These are phyloP conservation scores for Crepidotus sp. DNA, from an alignment of 1,284 basidiomycete genomes.

Conservation along the genomic window DNA sequence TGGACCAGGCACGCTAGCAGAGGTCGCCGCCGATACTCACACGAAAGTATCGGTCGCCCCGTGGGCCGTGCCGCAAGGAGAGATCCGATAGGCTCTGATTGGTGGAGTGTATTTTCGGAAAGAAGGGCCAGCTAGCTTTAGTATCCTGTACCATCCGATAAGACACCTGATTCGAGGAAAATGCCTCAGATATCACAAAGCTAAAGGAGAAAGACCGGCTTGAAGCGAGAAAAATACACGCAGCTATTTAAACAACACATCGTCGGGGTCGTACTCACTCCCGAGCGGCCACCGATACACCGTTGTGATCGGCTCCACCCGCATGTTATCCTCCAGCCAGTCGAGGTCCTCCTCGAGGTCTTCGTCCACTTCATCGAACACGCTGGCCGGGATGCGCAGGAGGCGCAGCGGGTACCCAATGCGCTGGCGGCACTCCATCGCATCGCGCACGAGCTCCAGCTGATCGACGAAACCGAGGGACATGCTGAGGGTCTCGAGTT, in stretches of 20 bases:
- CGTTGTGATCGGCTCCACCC: slow-evolving; percentile 3
- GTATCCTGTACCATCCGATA: slow-evolving; percentile 1
- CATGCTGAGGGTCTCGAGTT: slow-evolving; percentile 9
- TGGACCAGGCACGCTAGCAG: no score
- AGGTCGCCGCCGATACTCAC: no score
- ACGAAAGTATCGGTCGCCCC: no score
- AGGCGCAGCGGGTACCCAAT: slow-evolving; percentile 8
- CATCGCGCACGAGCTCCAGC: slow-evolving; percentile 5
- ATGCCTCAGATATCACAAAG: neutral
- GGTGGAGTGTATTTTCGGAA: neutral
- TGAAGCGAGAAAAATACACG: neutral
- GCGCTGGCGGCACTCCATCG: slow-evolving; percentile 10
- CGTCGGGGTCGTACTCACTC: slow-evolving; percentile 16
- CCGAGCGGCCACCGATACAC: slow-evolving; percentile 15
- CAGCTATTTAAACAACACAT: slow-evolving; percentile 3
- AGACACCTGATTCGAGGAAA: neutral
- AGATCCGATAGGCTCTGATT: neutral
- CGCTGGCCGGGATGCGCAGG: slow-evolving; percentile 1
- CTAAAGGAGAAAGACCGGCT: neutral
- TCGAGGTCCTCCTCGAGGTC: slow-evolving; percentile 10
- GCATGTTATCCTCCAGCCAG: slow-evolving; percentile 12
- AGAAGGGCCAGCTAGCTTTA: neutral
- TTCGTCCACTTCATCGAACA: slow-evolving; percentile 4
- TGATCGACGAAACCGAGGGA: slow-evolving; percentile 10
- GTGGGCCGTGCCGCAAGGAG: neutral